Conservation (phyloP, 2,329 filamentous ascomycete genomes). For the Fusarium concolor region DNA sequence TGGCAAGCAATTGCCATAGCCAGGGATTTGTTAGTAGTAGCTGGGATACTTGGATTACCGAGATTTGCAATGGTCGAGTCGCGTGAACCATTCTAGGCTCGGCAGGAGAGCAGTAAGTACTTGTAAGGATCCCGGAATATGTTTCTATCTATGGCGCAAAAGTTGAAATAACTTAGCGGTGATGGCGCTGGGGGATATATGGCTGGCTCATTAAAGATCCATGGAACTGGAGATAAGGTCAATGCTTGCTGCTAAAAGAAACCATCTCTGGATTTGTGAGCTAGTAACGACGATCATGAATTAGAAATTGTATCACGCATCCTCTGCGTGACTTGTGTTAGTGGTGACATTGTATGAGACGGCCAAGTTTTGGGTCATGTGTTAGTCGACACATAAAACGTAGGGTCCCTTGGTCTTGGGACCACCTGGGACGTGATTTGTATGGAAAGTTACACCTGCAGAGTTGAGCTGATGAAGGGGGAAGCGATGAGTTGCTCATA, state of each 20-base stretch:
- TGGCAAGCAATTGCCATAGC: constrained; percentile 7
- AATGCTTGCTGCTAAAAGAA: constrained; percentile 23
- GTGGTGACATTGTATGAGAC: constrained; percentile 24
- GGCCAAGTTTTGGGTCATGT: constrained; percentile 20
- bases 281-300: constrained; percentile 12
- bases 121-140: constrained; percentile 1
- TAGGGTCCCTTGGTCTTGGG: constrained; percentile 13
- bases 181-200: constrained; percentile 17
- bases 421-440: constrained; percentile 38
- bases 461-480: constrained; percentile 12
- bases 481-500: constrained; percentile 9
- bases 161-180: constrained; percentile 14
- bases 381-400: constrained; percentile 23
- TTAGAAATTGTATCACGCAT: background rate
- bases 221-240: constrained; percentile 12
- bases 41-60: constrained; percentile 36
- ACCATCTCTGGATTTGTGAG: constrained; percentile 6
- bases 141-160: constrained; percentile 40
- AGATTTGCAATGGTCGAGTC: constrained; percentile 38
- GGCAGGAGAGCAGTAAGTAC: background rate
- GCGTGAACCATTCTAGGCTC: constrained; percentile 7
- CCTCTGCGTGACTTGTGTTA: constrained; percentile 1
- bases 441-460: constrained; percentile 33
- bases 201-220: constrained; percentile 13
- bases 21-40: constrained; percentile 16